phyloP scores from a whole-genome alignment of 257 asterid genomes.

The Salvia splendens region DNA sequence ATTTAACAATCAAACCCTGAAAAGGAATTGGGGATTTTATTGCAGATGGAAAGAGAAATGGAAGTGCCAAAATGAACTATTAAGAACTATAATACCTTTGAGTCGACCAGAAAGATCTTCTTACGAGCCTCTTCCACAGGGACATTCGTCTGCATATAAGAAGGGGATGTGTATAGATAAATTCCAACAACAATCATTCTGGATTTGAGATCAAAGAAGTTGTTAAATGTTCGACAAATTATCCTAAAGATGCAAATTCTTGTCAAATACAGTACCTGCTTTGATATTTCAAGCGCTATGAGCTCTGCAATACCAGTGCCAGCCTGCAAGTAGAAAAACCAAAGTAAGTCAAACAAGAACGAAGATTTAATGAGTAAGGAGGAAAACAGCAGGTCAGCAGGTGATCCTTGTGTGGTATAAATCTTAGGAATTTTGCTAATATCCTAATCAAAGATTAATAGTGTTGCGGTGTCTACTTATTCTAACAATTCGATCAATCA shows the following conservation, averaged over 20 bases:
- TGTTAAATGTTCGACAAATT: background rate
- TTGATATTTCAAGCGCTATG: conserved; percentile 95
- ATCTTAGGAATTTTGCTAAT: background rate
- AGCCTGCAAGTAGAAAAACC: conserved; percentile 59
- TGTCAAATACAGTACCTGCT: conserved; percentile 56
- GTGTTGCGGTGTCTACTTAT: background rate
- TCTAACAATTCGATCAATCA: background rate
- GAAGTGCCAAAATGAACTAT: background rate
- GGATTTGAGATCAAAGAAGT: conserved; percentile 6
- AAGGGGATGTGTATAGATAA: background rate
- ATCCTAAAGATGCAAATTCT: background rate
- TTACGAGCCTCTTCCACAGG: conserved; percentile 85
- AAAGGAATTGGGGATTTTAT: conserved; percentile 10
- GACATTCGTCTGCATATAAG: conserved; percentile 62
- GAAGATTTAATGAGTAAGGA: too few species aligned
- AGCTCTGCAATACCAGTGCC: conserved; percentile 99
- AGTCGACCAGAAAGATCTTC: conserved; percentile 85
- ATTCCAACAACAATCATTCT: conserved; percentile 19
- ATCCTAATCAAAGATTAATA: background rate
- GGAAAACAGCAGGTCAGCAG: too few species aligned
- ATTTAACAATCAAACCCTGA: conserved; percentile 65
- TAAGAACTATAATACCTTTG: conserved; percentile 44
- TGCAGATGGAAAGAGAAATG: background rate
- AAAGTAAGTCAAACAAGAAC: too few species aligned
- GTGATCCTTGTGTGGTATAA: background rate